Base-by-base conservation (phyloP, 306 rosid species). In the Rubus parviflorus region DNA sequence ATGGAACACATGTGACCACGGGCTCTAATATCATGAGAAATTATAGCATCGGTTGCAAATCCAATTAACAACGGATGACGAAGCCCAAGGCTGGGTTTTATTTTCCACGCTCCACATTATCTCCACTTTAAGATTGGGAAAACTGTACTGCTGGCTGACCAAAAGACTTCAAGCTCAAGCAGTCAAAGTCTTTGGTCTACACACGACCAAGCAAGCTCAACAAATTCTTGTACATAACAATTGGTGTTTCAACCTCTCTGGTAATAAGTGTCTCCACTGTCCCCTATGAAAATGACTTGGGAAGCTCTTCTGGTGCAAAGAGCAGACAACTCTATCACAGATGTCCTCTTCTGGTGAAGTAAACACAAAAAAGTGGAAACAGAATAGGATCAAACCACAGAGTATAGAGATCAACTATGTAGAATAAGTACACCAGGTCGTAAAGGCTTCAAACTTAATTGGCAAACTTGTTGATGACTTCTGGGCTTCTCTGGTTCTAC, bases 241-340 rank as follows among this genome's bases (percentile, higher is more conserved):
- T 42, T 17, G 10, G 0, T 38, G 63, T 38, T 12, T 20, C 48
- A 60, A 40, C 40, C 15, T 68, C 23, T 51, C 14, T 64, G 23
- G 22, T 57, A 37, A 47, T 16, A 12, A 37, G 17, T 42, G 17
- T 42, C 60, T 52, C 70, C 72, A 4, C 5, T 82, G 95, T 86
- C 82, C 43, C 66, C 86, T 47, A 25, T 71, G 88, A 86, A 84
- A 70, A 56, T 35, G 83, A 80, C 88, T 20, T 35, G 9, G 19
- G 8, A 22, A 40, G 11, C 19, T 38, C 45, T 42, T 75, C 30
- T 15, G 7, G 65, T 68, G 57, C 64, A 11, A 37, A 68, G 63
- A n/a, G 77, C 60, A 85, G 86, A 88, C 86, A 83, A 52, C 10
- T 17, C 54, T 67, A 68, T 67, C 49, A 79, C 82, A 37, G 54